These are phyloP conservation scores for Silene coronaria DNA, from an alignment of 179 eudicot species.

Conservation along the genomic window DNA sequence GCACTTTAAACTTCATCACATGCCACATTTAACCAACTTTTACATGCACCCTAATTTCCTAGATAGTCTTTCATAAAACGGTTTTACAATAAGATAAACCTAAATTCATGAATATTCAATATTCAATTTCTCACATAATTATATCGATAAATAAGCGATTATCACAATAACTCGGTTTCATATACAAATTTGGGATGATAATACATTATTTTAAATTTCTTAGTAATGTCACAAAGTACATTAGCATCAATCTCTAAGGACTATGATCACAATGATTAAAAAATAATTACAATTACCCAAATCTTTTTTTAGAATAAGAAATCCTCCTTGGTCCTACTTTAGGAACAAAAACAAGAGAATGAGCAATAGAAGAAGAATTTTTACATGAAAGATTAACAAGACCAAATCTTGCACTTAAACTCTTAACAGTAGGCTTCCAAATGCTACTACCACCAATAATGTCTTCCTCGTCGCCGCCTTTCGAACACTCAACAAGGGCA, in stretches of 20 bases:
- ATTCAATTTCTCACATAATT: too few relatives aligned
- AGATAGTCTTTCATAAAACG: too few relatives aligned
- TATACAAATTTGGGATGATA: not conserved
- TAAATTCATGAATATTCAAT: too few relatives aligned
- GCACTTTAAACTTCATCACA: too few relatives aligned
- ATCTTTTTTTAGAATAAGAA: slow-evolving; percentile 23
- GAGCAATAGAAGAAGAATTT: slow-evolving; percentile 41
- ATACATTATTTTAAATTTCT: too few relatives aligned
- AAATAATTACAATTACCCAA: slow-evolving; percentile 1
- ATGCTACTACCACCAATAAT: slow-evolving; percentile 5
- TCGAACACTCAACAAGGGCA: slow-evolving; percentile 63
- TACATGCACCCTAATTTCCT: too few relatives aligned
- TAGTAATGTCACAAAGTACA: not conserved
- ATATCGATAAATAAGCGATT: too few relatives aligned
- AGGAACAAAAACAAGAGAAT: slow-evolving; percentile 51
- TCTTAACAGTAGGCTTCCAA: slow-evolving; percentile 30
- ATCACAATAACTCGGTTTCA: too few relatives aligned
- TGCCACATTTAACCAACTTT: too few relatives aligned
- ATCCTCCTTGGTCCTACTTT: slow-evolving; percentile 31
- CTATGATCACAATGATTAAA: slow-evolving; percentile 13
- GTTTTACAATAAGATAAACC: too few relatives aligned
- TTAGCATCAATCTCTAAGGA: slow-evolving; percentile 9
- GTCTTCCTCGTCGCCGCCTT: slow-evolving; percentile 26
- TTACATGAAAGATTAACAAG: slow-evolving; percentile 56
- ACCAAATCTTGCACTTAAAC: slow-evolving; percentile 42